phyloP scores from a whole-genome alignment of 257 asterid species.

The Gynochthodes officinalis region DNA sequence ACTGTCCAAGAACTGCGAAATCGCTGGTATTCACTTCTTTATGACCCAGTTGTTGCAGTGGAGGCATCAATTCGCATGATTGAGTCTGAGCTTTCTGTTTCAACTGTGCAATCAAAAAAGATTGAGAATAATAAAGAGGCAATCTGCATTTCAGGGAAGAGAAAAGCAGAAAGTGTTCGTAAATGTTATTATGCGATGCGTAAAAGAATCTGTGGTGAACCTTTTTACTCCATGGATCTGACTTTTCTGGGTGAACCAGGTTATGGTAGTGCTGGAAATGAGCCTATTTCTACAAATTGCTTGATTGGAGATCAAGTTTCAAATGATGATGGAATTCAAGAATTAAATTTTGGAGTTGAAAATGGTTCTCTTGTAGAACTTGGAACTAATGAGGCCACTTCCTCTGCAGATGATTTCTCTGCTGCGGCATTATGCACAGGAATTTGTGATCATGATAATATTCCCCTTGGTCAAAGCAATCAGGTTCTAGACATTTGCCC shows the following conservation, averaged over 20 bases:
- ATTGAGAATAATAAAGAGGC: slow-evolving; percentile 36
- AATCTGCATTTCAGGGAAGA: slow-evolving; percentile 38
- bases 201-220: slow-evolving; percentile 54
- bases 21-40: slow-evolving; percentile 83
- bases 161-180: slow-evolving; percentile 55
- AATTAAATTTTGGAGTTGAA: slow-evolving; percentile 22
- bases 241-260: slow-evolving; percentile 34
- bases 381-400: slow-evolving; percentile 23
- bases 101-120: slow-evolving; percentile 31
- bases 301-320: slow-evolving; percentile 26
- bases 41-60: slow-evolving; percentile 58
- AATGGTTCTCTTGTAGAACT: slow-evolving; percentile 26
- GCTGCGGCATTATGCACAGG: slow-evolving; percentile 24
- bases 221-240: slow-evolving; percentile 33
- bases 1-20: slow-evolving; percentile 57
- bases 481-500: slow-evolving; percentile 20
- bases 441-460: slow-evolving; percentile 24
- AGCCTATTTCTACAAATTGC: slow-evolving; percentile 29
- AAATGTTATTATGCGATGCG: slow-evolving; percentile 58
- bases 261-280: slow-evolving; percentile 25
- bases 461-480: slow-evolving; percentile 21
- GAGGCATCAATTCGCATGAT: slow-evolving; percentile 58
- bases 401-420: slow-evolving; percentile 20
- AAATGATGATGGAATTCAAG: slow-evolving; percentile 36
- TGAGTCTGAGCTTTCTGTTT: slow-evolving; percentile 39